Base-by-base conservation (phyloP, 805 yeast genomes). In the Suhomyces kilbournensis region DNA sequence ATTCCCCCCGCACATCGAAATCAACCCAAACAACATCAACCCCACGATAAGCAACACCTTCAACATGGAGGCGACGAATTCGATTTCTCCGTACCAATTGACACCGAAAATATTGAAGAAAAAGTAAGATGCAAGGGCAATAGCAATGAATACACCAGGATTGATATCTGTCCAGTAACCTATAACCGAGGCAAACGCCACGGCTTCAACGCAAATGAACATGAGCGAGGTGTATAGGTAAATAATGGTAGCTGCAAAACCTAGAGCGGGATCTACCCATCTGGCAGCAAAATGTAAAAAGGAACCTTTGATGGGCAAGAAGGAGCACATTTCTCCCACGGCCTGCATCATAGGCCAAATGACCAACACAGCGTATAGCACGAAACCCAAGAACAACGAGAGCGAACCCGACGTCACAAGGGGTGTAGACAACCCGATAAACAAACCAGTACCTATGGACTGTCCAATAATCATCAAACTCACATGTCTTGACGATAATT, bases 11-110 rank as follows among this genome's bases (percentile, higher is more conserved):
- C 73, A 68, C 74, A 70, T 69, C 47, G 72, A 56, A 44, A 71
- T 56, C 50, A 74, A 67, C 8, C 71, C 67, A 58, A 71, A 72
- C 15, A 66, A 56, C 61, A 74, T 64, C 54, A 74, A 68, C 4
- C 76, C 77, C 44, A 72, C 64, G 52, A 71, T 70, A 47, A 71
- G 61, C 1, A 72, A 53, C 23, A 74, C 69, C 55, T 74, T 74
- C 30, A 71, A 72, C 55, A 76, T 64, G 28, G 75, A 67, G 42
- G 72, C 63, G 74, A 75, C 75, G 52, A 79, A 79, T 59, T 79
- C 83, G 28, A 73, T 78, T 57, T 86, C 88, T 53, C 84, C 84
- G 57, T 76, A 79, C 62, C 73, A 66, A 56, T 66, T 72, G 32
- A 79, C 84, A 7, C 81, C 79, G 53, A 76, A 72, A 26, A 76